Conservation (phyloP, 495 filamentous ascomycete species). For the Podospora pseudocomata region DNA sequence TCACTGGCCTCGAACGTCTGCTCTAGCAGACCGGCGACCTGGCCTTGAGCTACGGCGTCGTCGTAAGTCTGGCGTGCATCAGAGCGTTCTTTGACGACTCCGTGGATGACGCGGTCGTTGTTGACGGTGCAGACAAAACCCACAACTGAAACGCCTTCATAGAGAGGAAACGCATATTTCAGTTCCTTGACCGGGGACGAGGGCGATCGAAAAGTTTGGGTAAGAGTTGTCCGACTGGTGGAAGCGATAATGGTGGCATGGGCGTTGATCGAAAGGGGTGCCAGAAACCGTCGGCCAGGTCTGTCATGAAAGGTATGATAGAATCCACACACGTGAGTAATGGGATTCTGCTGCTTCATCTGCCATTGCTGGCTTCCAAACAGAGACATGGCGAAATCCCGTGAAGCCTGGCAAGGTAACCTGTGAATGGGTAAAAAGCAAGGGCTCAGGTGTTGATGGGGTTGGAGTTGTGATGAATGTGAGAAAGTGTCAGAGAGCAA, state of each 20-base stretch:
- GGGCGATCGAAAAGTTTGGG: slow-evolving; percentile 59
- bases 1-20: slow-evolving; percentile 55
- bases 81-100: slow-evolving; percentile 59
- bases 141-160: slow-evolving; percentile 63
- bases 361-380: neutral
- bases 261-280: slow-evolving; percentile 51
- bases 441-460: neutral
- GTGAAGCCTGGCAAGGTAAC: neutral
- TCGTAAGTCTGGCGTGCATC: slow-evolving; percentile 54
- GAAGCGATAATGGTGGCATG: slow-evolving; percentile 54
- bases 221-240: slow-evolving; percentile 56
- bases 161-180: slow-evolving; percentile 64
- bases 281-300: slow-evolving; percentile 44
- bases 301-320: slow-evolving; percentile 21
- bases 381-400: neutral
- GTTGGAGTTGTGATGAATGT: neutral
- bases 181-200: slow-evolving; percentile 41
- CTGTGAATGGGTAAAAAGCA: neutral
- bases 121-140: slow-evolving; percentile 56
- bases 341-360: neutral
- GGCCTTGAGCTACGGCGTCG: slow-evolving; percentile 52
- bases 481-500: neutral
- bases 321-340: slow-evolving; percentile 25
- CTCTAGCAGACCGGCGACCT: slow-evolving; percentile 60
- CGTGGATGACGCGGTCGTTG: slow-evolving; percentile 46